Conservation (phyloP, 805 yeast species). For the Wickerhamiella sergipiensis region DNA sequence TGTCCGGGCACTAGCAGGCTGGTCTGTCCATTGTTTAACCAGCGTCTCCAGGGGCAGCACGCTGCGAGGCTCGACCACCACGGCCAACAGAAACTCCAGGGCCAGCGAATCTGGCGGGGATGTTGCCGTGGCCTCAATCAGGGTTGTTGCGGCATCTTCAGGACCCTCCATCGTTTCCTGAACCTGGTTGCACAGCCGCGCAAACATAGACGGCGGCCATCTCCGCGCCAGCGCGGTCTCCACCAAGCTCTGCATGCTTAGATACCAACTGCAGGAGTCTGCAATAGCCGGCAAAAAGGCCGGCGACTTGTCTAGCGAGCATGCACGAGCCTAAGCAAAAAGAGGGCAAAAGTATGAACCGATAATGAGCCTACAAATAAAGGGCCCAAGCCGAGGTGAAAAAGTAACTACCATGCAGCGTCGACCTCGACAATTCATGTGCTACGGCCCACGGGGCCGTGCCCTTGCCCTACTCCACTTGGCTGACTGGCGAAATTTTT, state of each 20-base stretch:
- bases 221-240: slow-evolving; percentile 16
- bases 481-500: slow-evolving; percentile 1
- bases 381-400: too few relatives aligned
- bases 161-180: slow-evolving; percentile 14
- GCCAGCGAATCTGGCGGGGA: slow-evolving; percentile 15
- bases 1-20: neutral
- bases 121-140: neutral
- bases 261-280: neutral
- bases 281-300: too few relatives aligned
- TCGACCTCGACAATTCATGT: too few relatives aligned
- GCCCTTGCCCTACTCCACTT: neutral
- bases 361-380: too few relatives aligned
- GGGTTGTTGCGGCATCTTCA: neutral
- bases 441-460: too few relatives aligned
- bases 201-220: slow-evolving; percentile 18
- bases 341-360: too few relatives aligned
- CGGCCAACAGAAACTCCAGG: slow-evolving; percentile 19
- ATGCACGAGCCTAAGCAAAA: too few relatives aligned
- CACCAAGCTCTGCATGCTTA: slow-evolving; percentile 9
- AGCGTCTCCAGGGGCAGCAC: slow-evolving; percentile 14
- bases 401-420: too few relatives aligned
- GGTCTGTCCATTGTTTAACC: slow-evolving; percentile 4
- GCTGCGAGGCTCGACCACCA: slow-evolving; percentile 16
- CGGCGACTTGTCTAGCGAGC: too few relatives aligned
- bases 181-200: slow-evolving; percentile 20